phyloP scores from a whole-genome alignment of 2,329 filamentous ascomycete genomes.

The Aureobasidium leucospermi region DNA sequence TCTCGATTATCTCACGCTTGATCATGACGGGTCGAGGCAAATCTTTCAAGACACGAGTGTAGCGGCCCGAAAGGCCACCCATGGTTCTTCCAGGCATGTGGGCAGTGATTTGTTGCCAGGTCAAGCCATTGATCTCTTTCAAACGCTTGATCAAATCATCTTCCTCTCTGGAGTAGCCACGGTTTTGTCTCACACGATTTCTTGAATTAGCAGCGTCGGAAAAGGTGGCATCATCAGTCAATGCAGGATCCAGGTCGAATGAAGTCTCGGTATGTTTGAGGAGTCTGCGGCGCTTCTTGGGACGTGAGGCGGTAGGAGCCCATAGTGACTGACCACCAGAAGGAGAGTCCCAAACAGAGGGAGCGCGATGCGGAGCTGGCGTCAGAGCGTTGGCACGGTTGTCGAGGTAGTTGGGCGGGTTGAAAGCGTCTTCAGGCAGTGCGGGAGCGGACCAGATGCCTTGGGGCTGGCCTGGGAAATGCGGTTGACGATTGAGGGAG shows the following conservation, averaged over 20 bases:
- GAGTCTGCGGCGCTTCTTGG: slow-evolving; percentile 8
- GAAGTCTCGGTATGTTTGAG: slow-evolving; percentile 1
- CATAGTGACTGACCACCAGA: slow-evolving; percentile 18
- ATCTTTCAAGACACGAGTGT: slow-evolving; percentile 16
- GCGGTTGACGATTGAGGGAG: slow-evolving; percentile 9
- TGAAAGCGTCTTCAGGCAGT: slow-evolving; percentile 8
- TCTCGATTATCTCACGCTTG: slow-evolving; percentile 22
- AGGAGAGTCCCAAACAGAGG: slow-evolving; percentile 14
- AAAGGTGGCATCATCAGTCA: not conserved
- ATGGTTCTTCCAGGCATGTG: slow-evolving; percentile 28
- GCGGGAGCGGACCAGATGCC: slow-evolving; percentile 7
- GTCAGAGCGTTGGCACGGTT: not conserved
- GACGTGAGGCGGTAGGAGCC: slow-evolving; percentile 12
- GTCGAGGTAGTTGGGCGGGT: not conserved
- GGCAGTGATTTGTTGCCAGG: slow-evolving; percentile 30
- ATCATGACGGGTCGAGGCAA: slow-evolving; percentile 8
- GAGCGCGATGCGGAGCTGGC: not conserved
- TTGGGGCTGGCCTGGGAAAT: not conserved
- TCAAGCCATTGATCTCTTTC: slow-evolving; percentile 32
- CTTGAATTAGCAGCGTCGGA: not conserved
- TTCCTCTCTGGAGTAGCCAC: slow-evolving; percentile 24
- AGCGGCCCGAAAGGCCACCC: slow-evolving; percentile 24
- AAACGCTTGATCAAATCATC: slow-evolving; percentile 31
- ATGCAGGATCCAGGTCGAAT: not conserved
- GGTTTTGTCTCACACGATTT: too few relatives aligned